Conservation (phyloP, 169 alveolate species). For the Eimeria zaria region DNA sequence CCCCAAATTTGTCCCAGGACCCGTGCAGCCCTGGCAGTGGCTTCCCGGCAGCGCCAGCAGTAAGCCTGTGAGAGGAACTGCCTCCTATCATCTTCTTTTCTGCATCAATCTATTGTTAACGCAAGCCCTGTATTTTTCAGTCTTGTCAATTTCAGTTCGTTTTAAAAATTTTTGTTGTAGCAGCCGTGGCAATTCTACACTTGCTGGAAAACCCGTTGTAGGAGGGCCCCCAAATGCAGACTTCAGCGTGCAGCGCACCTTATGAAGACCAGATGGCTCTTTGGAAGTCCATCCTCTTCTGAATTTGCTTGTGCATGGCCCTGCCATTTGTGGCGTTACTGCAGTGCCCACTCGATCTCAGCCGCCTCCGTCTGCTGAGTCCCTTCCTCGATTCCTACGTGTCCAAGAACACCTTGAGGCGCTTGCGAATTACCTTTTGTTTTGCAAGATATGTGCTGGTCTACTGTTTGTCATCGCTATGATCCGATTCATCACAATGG, state of each 20-base stretch:
- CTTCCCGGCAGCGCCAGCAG: conserved; percentile 69
- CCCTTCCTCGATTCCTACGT: conserved; percentile 66
- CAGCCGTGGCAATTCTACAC: background rate
- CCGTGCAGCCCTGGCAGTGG: conserved; percentile 78
- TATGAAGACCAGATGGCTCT: background rate
- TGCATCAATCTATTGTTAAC: background rate
- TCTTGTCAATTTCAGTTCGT: background rate
- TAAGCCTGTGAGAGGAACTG: background rate
- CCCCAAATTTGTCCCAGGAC: conserved; percentile 70
- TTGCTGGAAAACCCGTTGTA: background rate
- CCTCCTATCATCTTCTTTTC: background rate
- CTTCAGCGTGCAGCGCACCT: background rate
- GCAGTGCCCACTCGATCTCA: conserved; percentile 58
- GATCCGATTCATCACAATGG: conserved; percentile 63
- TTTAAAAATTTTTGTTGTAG: background rate
- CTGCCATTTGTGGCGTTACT: background rate
- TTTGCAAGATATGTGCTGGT: conserved; percentile 61
- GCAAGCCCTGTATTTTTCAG: no score
- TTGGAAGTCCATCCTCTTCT: background rate
- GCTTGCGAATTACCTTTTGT: conserved; percentile 36
- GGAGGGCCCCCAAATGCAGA: background rate
- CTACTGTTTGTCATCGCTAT: conserved; percentile 32
- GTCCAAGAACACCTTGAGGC: conserved; percentile 65
- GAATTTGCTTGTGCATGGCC: background rate
- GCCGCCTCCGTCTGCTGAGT: conserved; percentile 81